phyloP scores from a whole-genome alignment of 768 basidiomycete species.

The Mycena galericulata region DNA sequence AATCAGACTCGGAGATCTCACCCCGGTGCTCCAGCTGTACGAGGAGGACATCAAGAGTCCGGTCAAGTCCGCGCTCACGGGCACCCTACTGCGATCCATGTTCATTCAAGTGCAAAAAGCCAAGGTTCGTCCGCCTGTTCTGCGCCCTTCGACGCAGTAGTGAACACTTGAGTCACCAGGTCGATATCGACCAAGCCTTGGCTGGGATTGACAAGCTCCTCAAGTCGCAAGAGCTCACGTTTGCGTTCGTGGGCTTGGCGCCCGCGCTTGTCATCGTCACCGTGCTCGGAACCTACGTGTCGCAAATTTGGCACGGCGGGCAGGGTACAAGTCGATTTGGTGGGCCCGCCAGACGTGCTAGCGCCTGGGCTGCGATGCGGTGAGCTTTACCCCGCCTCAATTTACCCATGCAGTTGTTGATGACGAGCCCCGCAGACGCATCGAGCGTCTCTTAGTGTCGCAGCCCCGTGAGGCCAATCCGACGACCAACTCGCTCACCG shows the following conservation, averaged over 20 bases:
- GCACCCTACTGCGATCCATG: conserved; percentile 84
- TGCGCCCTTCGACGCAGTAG: neutral
- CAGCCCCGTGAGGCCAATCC: conserved; percentile 47
- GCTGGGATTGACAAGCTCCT: conserved; percentile 93
- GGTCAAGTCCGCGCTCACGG: conserved; percentile 80
- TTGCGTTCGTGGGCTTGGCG: conserved; percentile 96
- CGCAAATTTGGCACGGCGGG: conserved; percentile 62
- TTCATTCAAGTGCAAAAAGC: conserved; percentile 97
- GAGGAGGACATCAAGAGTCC: conserved; percentile 95
- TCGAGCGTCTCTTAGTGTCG: conserved; percentile 75
- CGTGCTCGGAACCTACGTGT: conserved; percentile 65
- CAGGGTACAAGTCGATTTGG: conserved; percentile 67
- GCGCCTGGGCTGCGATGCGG: conserved; percentile 83
- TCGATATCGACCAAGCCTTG: conserved; percentile 47
- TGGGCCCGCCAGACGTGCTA: conserved; percentile 62
- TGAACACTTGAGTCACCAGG: conserved; percentile 1
- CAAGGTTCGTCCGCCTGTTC: conserved; percentile 64
- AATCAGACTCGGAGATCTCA: conserved; percentile 85
- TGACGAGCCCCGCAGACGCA: conserved; percentile 54
- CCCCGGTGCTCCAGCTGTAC: conserved; percentile 87
- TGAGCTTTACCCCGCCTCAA: conserved; percentile 38
- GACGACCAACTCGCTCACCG: conserved; percentile 49
- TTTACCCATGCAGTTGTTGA: neutral
- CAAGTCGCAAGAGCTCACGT: conserved; percentile 94
- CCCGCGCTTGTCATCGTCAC: conserved; percentile 89